These are phyloP conservation scores for Candida tetrigidarum DNA, from an alignment of 1,139 yeast genomes.

Conservation along the genomic window DNA sequence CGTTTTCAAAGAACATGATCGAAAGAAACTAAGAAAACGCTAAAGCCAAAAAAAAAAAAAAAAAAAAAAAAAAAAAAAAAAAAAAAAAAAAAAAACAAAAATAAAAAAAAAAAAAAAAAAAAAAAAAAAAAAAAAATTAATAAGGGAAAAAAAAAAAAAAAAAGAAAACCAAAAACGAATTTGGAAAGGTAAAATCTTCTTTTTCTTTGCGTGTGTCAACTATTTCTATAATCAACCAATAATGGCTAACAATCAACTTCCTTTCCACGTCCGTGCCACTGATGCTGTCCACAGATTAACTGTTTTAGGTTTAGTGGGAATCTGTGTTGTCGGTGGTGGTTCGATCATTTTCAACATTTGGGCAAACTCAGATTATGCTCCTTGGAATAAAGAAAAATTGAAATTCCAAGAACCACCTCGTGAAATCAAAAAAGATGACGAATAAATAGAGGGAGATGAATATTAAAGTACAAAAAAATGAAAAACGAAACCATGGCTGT, in stretches of 20 bases:
- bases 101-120: too few relatives aligned
- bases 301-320: constrained; percentile 76
- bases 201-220: background rate
- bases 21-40: too few relatives aligned
- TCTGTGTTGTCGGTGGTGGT: constrained; percentile 52
- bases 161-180: background rate
- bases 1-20: too few relatives aligned
- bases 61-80: too few relatives aligned
- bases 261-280: constrained; percentile 58
- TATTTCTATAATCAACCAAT: constrained; percentile 7
- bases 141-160: background rate
- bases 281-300: constrained; percentile 86
- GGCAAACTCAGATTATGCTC: constrained; percentile 54
- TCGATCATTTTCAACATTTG: constrained; percentile 67
- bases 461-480: too few relatives aligned
- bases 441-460: too few relatives aligned
- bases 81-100: too few relatives aligned
- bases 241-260: constrained; percentile 39
- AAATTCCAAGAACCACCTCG: constrained; percentile 39
- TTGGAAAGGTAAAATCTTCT: too few relatives aligned
- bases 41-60: background rate
- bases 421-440: constrained; percentile 24
- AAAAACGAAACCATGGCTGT: background rate
- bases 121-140: constrained; percentile 7
- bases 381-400: constrained; percentile 46